Base-by-base conservation (phyloP, 257 asterid species). In the Eucommia ulmoides region DNA sequence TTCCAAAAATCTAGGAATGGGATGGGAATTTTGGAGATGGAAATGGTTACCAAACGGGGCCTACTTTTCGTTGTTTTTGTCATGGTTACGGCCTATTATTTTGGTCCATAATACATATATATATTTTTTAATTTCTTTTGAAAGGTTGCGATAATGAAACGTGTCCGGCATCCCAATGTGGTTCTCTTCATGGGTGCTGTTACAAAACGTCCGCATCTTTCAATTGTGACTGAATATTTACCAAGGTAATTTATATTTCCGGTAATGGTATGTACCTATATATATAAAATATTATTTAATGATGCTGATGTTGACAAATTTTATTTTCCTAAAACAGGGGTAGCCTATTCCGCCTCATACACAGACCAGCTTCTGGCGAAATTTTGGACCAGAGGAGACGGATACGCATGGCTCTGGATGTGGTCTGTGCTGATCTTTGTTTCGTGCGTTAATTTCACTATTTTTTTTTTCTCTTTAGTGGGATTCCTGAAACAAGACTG, bases 131-230 rank as follows among this genome's bases (percentile, higher is more conserved):
- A 4, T 38, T 53, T 42, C 42, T 63, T 49, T 55, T 44, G 54
- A 45, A 73, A 91, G 99, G 96, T 91, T 51, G 92, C 99, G 51
- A 86, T 91, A 14, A 86, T 91, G 99, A 91, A 91, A 67, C 94
- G 95, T 19, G 71, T 91, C 42, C 96, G 99, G 20, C 99, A 91
- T 70, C 99, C 99, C 33, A 86, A 91, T 59, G 82, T 91, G 20
- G 99, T 91, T 69, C 78, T 91, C 49, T 91, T 91, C 72, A 91
- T 91, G 99, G 99, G 99, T 18, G 99, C 99, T 49, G 95, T 91
- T 38, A 86, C 94, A 20, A 73, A 77, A 56, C 87, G 84, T 22
- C 96, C 99, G 9, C 88, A 83, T 65, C 75, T 91, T 41, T 91
- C 99, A 4, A 91, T 91, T 45, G 99, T 91, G 55, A 91, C 96